Evolutionary conservation across 2,329 filamentous ascomycete species (phyloP).

Genomic region (Diaporthe sp.): DNA sequence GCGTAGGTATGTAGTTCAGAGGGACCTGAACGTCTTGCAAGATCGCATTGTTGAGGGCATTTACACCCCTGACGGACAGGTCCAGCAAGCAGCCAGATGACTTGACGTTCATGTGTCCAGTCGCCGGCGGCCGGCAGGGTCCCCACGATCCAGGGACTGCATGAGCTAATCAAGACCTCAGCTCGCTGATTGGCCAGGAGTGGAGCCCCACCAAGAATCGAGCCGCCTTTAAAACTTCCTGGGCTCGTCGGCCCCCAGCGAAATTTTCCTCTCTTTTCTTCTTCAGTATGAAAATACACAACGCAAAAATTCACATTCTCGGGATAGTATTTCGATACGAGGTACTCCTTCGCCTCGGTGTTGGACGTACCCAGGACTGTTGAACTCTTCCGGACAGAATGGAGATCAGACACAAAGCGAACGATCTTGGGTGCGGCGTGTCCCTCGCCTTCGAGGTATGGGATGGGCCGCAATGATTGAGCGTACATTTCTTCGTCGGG

Average conservation of each 20-base stretch:
- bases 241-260: slow-evolving; percentile 14
- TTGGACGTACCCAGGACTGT: slow-evolving; percentile 59
- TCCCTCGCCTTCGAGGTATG: slow-evolving; percentile 56
- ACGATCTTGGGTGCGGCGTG: slow-evolving; percentile 68
- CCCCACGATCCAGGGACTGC: background rate
- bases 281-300: slow-evolving; percentile 58
- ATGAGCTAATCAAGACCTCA: background rate
- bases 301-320: slow-evolving; percentile 65
- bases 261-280: slow-evolving; percentile 50
- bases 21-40: background rate
- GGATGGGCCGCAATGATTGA: slow-evolving; percentile 66
- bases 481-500: slow-evolving; percentile 55
- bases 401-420: slow-evolving; percentile 61
- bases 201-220: slow-evolving; percentile 34
- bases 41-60: slow-evolving; percentile 15
- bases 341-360: slow-evolving; percentile 50
- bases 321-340: slow-evolving; percentile 59
- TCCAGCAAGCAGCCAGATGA: slow-evolving; percentile 3
- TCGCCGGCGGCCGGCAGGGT: slow-evolving; percentile 6
- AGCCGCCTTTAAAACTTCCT: slow-evolving; percentile 37
- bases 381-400: slow-evolving; percentile 61
- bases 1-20: background rate
- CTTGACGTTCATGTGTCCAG: slow-evolving; percentile 31
- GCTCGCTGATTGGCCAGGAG: slow-evolving; percentile 3
- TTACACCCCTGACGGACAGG: background rate